Percentiles rank a stretch among this genome's conserved stretches.
Conservation (phyloP, 2,329 filamentous ascomycete species). For the Zymoseptoria pseudotritici region DNA sequence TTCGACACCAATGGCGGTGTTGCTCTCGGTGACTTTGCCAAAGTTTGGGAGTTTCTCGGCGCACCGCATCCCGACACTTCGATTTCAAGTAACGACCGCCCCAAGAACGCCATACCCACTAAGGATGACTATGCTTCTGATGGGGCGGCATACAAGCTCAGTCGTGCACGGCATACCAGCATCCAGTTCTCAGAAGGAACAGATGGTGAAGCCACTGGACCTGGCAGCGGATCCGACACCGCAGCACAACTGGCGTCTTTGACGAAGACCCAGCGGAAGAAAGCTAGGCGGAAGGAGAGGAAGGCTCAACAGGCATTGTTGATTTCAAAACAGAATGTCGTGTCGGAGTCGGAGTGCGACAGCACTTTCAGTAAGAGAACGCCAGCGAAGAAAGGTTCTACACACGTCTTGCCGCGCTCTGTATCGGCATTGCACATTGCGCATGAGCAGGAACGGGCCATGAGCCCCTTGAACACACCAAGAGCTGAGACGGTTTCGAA, state of each 20-base stretch:
- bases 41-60: constrained; percentile 40
- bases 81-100: neutral
- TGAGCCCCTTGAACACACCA: constrained; percentile 1
- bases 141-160: constrained; percentile 31
- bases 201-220: constrained; percentile 11
- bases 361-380: constrained; percentile 15
- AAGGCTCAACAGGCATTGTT: constrained; percentile 19
- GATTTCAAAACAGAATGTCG: constrained; percentile 13
- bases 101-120: constrained; percentile 1
- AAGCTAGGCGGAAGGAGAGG: constrained; percentile 27
- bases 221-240: neutral
- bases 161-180: neutral
- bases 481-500: neutral
- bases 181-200: constrained; percentile 15
- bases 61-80: constrained; percentile 16
- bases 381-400: constrained; percentile 32
- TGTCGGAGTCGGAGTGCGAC: constrained; percentile 31
- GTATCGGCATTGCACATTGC: neutral
- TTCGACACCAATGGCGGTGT: constrained; percentile 7
- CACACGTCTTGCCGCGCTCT: constrained; percentile 18
- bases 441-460: neutral
- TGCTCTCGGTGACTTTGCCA: constrained; percentile 39
- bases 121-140: constrained; percentile 37
- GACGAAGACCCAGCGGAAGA: constrained; percentile 24
- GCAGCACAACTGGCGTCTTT: neutral